These are phyloP conservation scores for Penicillium canariense DNA, from an alignment of 495 filamentous ascomycete genomes.

Conservation along the genomic window DNA sequence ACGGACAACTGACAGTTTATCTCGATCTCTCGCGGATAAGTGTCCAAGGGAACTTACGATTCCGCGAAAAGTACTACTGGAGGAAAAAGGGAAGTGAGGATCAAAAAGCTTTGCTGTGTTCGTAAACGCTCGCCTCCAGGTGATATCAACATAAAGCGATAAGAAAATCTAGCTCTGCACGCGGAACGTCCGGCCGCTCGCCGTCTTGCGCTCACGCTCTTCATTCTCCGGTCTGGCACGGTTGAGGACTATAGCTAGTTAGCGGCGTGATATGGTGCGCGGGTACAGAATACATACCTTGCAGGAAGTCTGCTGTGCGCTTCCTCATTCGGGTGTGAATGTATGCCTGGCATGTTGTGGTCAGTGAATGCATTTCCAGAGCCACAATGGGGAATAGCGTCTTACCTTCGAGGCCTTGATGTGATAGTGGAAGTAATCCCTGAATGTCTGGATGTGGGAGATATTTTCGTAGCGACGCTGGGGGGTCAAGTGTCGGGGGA, in stretches of 20 bases:
- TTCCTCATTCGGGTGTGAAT: conserved; percentile 98
- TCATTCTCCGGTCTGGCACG: conserved; percentile 90
- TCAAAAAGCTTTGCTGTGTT: conserved; percentile 23
- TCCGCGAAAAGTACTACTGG: not conserved
- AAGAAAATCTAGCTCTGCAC: conserved; percentile 54
- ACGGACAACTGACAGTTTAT: not conserved
- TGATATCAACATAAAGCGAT: conserved; percentile 23
- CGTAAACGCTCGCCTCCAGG: conserved; percentile 22
- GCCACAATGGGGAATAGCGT: not conserved
- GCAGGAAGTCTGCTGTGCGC: conserved; percentile 95
- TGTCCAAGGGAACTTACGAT: not conserved
- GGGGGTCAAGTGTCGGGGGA: conserved; percentile 87
- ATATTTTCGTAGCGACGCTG: conserved; percentile 92
- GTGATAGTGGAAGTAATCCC: conserved; percentile 99
- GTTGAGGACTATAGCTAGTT: conserved; percentile 65
- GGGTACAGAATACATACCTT: conserved; percentile 56
- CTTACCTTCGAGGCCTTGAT: conserved; percentile 95
- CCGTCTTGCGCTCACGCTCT: conserved; percentile 97
- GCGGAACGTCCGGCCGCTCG: conserved; percentile 91
- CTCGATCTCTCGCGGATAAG: not conserved
- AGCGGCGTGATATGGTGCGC: conserved; percentile 16
- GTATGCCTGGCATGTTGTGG: conserved; percentile 62
- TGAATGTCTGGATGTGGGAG: conserved; percentile 98
- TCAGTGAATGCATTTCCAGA: conserved; percentile 7
- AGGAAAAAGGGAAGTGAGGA: not conserved